A percentile compares a stretch with the other conserved stretches of the same genome.
Evolutionary conservation across 805 yeast genomes (phyloP).

Genomic region (Wickerhamomyces bovis): DNA sequence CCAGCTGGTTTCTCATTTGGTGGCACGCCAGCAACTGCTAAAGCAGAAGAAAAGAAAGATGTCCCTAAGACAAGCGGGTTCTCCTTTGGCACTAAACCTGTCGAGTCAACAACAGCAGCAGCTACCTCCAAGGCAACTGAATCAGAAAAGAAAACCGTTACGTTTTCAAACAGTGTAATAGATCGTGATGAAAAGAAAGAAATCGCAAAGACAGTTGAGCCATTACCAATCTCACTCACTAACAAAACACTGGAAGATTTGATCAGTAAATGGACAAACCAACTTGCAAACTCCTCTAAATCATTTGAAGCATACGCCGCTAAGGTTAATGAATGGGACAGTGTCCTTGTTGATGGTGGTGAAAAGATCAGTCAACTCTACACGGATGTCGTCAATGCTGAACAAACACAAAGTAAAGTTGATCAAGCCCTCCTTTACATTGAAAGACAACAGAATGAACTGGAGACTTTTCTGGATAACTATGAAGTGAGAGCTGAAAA

Average conservation of each 20-base stretch:
- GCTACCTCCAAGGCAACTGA: slow-evolving; percentile 11
- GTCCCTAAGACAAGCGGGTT: slow-evolving; percentile 10
- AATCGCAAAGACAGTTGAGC: slow-evolving; percentile 50
- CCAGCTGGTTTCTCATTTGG: slow-evolving; percentile 20
- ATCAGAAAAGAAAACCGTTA: slow-evolving; percentile 22
- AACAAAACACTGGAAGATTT: slow-evolving; percentile 92
- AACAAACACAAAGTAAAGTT: slow-evolving; percentile 74
- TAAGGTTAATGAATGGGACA: slow-evolving; percentile 82
- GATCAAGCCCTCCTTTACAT: slow-evolving; percentile 85
- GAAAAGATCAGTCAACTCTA: slow-evolving; percentile 76
- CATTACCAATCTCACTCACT: slow-evolving; percentile 70
- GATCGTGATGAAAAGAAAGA: slow-evolving; percentile 27
- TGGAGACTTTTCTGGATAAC: slow-evolving; percentile 73
- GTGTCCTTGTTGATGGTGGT: slow-evolving; percentile 74
- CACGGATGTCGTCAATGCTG: slow-evolving; percentile 74
- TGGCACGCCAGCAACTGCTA: slow-evolving; percentile 3
- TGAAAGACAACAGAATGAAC: slow-evolving; percentile 87
- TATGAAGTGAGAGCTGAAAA: slow-evolving; percentile 52
- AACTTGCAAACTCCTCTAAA: slow-evolving; percentile 63
- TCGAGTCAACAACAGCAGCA: slow-evolving; percentile 10
- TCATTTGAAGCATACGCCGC: slow-evolving; percentile 72
- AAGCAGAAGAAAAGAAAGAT: slow-evolving; percentile 9
- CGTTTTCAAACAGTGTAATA: slow-evolving; percentile 22
- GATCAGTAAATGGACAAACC: slow-evolving; percentile 88
- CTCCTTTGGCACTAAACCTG: slow-evolving; percentile 11